phyloP scores from a whole-genome alignment of 805 yeast species.

The Wickerhamia fluorescens region DNA sequence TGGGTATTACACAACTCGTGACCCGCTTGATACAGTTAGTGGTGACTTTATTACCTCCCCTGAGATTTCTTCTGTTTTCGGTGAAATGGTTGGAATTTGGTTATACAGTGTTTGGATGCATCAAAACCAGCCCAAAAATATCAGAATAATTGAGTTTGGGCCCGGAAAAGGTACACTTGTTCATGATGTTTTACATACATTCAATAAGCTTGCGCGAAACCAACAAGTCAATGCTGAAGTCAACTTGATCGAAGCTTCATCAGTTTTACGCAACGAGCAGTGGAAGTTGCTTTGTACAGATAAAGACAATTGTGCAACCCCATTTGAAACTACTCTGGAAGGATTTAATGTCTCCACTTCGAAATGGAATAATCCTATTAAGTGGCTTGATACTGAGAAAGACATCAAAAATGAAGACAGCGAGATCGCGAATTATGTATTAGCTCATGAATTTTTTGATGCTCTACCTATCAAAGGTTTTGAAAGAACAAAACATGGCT shows the following conservation, averaged over 20 bases:
- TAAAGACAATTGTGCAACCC: constrained; percentile 6
- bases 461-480: constrained; percentile 76
- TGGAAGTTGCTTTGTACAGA: constrained; percentile 40
- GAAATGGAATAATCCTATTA: constrained; percentile 45
- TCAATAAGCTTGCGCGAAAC: constrained; percentile 30
- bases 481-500: constrained; percentile 54
- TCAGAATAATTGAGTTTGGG: constrained; percentile 68
- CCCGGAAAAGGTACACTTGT: constrained; percentile 82
- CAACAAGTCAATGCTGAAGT: constrained; percentile 23
- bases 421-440: constrained; percentile 46
- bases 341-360: constrained; percentile 35
- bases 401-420: constrained; percentile 25
- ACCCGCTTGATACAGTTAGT: constrained; percentile 52
- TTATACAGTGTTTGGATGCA: constrained; percentile 47
- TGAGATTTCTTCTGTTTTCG: constrained; percentile 81
- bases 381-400: constrained; percentile 56
- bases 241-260: constrained; percentile 66
- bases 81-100: constrained; percentile 81
- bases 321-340: constrained; percentile 16
- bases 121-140: constrained; percentile 44
- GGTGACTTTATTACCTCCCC: constrained; percentile 87
- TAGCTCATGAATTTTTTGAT: constrained; percentile 86
- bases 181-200: constrained; percentile 50
- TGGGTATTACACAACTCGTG: constrained; percentile 74
- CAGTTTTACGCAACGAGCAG: constrained; percentile 54